Conservation (phyloP, 805 yeast species). For the Kodamaea sagamina region DNA sequence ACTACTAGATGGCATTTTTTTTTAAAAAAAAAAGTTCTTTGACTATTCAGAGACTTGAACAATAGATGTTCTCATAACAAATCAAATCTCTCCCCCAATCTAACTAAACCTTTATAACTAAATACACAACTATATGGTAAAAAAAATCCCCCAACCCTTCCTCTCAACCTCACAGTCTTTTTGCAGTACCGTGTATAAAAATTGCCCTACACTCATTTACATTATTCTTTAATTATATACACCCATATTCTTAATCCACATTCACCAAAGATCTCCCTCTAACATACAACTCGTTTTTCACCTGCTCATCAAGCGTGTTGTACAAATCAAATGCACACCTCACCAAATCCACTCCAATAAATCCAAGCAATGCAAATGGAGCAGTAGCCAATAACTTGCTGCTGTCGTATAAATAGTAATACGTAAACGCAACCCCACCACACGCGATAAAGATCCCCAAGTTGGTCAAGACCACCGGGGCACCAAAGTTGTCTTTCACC, state of each 20-base stretch:
- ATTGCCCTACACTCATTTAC: neutral
- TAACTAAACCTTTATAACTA: too few relatives aligned
- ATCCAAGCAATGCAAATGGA: constrained; percentile 5
- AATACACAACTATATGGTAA: neutral
- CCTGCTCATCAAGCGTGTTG: constrained; percentile 39
- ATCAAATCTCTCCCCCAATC: too few relatives aligned
- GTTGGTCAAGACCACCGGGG: neutral
- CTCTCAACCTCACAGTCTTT: too few relatives aligned
- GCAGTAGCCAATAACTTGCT: neutral
- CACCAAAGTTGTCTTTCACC: constrained; percentile 4
- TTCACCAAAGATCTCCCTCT: constrained; percentile 58
- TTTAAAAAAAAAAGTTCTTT: too few relatives aligned
- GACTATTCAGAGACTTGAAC: too few relatives aligned
- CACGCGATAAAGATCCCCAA: neutral
- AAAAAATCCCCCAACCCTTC: neutral
- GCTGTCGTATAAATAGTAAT: neutral
- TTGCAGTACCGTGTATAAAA: too few relatives aligned
- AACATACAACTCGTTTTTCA: constrained; percentile 59
- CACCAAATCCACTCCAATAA: neutral
- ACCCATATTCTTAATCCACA: constrained; percentile 15
- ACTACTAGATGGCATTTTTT: too few relatives aligned
- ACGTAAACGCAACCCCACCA: neutral
- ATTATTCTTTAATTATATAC: constrained; percentile 4
- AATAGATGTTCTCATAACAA: too few relatives aligned
- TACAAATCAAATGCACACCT: constrained; percentile 11